Evolutionary conservation across 1,284 basidiomycete genomes (phyloP), one percentile per base, ranked within the genome.

Genomic region (Tilletiopsis washingtonensis): DNA sequence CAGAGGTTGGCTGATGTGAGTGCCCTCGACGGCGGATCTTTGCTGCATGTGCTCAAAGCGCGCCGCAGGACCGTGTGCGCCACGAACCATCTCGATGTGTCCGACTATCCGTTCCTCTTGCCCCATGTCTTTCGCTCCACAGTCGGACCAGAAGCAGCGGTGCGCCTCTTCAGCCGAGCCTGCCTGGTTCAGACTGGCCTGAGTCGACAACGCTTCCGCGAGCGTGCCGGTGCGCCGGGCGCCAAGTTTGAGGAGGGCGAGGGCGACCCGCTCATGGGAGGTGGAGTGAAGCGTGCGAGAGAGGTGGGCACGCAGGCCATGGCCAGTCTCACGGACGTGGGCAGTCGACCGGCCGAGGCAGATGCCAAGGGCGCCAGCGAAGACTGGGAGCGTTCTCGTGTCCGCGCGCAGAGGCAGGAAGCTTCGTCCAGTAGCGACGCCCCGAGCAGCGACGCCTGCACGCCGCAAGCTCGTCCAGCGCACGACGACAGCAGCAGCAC

Each of bases 1-100:
- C 4, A 56, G 59, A 19, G 67, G 65, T 1, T 69, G 65, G 65
- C 49, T 68, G 36, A 44, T 68, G 44, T 67, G n/a, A n/a, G n/a
- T n/a, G n/a, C n/a, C n/a, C n/a, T n/a, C n/a, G n/a, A n/a, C n/a
- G n/a, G n/a, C n/a, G n/a, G n/a, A n/a, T 62, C 19, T n/a, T n/a
- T n/a, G n/a, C n/a, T n/a, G n/a, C n/a, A n/a, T n/a, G n/a, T n/a
- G n/a, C n/a, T n/a, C n/a, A n/a, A n/a, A n/a, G n/a, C n/a, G n/a
- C n/a, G n/a, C n/a, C n/a, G n/a, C n/a, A n/a, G n/a, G 32, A 34
- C 32, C 12, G 3, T 34, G 1, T 34, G 32, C 32, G 32, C 32
- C 32, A 34, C 32, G 17, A 34, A 68, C 47, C 65, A 69, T 29
- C 53, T 60, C 29, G 61, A 64, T 42, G 67, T 68, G 38, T 50